Evolutionary conservation across 2,329 filamentous ascomycete genomes (phyloP).

Genomic region (Leptographium galeiforme): DNA sequence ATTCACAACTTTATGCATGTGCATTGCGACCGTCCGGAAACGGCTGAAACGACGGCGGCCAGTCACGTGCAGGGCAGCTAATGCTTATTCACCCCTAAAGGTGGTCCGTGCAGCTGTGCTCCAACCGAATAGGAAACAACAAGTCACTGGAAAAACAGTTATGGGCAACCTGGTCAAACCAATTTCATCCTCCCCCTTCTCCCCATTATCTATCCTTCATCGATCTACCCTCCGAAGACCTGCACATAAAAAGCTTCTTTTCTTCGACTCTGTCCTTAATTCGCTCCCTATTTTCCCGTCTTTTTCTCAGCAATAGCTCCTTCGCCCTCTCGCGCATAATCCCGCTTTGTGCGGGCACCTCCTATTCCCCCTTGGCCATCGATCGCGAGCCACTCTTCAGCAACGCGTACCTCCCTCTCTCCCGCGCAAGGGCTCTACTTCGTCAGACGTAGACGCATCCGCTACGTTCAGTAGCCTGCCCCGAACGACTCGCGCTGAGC

Average conservation of each 20-base stretch:
- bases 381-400: background rate
- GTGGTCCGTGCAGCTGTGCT: constrained; percentile 10
- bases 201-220: constrained; percentile 1
- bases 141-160: constrained; percentile 8
- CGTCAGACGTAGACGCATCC: background rate
- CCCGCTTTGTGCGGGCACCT: constrained; percentile 6
- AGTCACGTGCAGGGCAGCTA: constrained; percentile 6
- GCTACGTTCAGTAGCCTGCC: background rate
- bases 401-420: background rate
- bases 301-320: background rate
- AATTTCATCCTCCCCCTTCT: constrained; percentile 7
- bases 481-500: background rate
- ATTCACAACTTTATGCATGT: too few species aligned
- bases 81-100: constrained; percentile 9
- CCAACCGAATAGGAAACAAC: constrained; percentile 6
- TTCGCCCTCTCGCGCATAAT: constrained; percentile 3
- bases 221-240: constrained; percentile 1
- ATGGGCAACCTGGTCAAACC: constrained; percentile 10
- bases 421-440: background rate
- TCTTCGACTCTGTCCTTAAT: constrained; percentile 9
- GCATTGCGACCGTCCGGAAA: background rate
- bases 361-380: background rate
- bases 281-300: background rate
- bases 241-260: constrained; percentile 1
- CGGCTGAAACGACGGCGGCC: background rate